These are phyloP conservation scores for Endocalyx cinctus DNA, from an alignment of 2,329 filamentous ascomycete genomes.

Conservation along the genomic window DNA sequence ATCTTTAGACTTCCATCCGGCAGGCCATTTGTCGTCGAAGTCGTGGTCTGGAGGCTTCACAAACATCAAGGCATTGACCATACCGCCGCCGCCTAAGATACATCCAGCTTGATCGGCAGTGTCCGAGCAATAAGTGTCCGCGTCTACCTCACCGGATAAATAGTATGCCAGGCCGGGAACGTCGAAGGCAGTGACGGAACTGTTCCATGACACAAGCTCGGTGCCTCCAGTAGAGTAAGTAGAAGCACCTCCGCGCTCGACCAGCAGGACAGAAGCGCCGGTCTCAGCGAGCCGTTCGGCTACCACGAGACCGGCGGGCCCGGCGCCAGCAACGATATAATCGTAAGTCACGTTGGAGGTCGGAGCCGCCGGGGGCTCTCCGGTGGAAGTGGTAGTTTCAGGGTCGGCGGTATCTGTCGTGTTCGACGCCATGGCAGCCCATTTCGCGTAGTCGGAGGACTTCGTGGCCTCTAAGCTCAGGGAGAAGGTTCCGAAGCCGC, in stretches of 20 bases:
- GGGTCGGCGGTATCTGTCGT: background rate
- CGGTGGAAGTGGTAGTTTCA: too few relatives aligned
- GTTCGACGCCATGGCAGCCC: slow-evolving; percentile 17
- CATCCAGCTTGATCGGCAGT: slow-evolving; percentile 31
- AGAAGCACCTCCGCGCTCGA: slow-evolving; percentile 34
- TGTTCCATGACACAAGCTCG: slow-evolving; percentile 27
- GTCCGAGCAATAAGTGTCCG: slow-evolving; percentile 28
- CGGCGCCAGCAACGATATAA: slow-evolving; percentile 34
- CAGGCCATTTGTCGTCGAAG: slow-evolving; percentile 26
- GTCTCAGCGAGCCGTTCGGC: slow-evolving; percentile 32
- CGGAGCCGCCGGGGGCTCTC: too few relatives aligned
- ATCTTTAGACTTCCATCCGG: slow-evolving; percentile 25
- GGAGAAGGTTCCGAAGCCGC: slow-evolving; percentile 33
- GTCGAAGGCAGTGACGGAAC: slow-evolving; percentile 25
- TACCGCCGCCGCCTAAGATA: slow-evolving; percentile 31
- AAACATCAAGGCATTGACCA: slow-evolving; percentile 30
- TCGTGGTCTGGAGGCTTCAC: slow-evolving; percentile 27
- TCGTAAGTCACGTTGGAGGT: slow-evolving; percentile 32
- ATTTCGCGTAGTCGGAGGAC: slow-evolving; percentile 26
- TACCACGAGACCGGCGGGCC: slow-evolving; percentile 30
- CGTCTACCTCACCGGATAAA: slow-evolving; percentile 14
- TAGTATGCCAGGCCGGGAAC: slow-evolving; percentile 24
- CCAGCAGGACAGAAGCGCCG: slow-evolving; percentile 30
- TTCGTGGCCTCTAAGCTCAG: slow-evolving; percentile 27
- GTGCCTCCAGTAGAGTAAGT: slow-evolving; percentile 27